Conservation (phyloP, 108 stramenopile species). For the Nannochloropsis granulata region DNA sequence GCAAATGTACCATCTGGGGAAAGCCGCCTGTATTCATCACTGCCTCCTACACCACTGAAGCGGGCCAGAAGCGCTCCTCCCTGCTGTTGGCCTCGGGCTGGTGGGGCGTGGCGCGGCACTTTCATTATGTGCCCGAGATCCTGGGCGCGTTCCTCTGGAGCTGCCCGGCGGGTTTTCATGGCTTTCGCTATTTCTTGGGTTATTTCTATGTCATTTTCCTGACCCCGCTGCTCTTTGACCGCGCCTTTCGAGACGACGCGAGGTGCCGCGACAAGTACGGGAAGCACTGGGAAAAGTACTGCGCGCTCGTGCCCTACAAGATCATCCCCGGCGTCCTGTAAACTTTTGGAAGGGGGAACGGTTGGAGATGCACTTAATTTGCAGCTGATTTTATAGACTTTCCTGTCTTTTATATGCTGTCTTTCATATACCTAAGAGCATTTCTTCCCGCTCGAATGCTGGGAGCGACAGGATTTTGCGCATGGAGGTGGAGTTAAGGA, state of each 20-base stretch:
- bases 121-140: constrained; percentile 91
- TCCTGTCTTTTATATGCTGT: no score
- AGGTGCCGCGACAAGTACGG: constrained; percentile 89
- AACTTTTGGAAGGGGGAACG: not conserved
- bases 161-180: constrained; percentile 50
- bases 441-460: no score
- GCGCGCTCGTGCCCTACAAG: constrained; percentile 46
- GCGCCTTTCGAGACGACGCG: constrained; percentile 84
- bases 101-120: constrained; percentile 88
- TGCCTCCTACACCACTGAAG: constrained; percentile 65
- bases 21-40: constrained; percentile 59
- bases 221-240: constrained; percentile 77
- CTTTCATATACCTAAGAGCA: no score
- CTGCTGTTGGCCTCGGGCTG: constrained; percentile 58
- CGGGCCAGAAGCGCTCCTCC: constrained; percentile 52
- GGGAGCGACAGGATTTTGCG: no score
- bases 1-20: constrained; percentile 74
- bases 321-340: constrained; percentile 41
- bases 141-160: constrained; percentile 77
- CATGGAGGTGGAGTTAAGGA: no score
- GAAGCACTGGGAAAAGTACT: constrained; percentile 86
- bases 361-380: no score
- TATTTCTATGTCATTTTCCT: constrained; percentile 85
- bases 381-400: no score
- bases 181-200: constrained; percentile 39